Conservation (phyloP, 2,329 filamentous ascomycete genomes). For the Elsinoe ampelina region DNA sequence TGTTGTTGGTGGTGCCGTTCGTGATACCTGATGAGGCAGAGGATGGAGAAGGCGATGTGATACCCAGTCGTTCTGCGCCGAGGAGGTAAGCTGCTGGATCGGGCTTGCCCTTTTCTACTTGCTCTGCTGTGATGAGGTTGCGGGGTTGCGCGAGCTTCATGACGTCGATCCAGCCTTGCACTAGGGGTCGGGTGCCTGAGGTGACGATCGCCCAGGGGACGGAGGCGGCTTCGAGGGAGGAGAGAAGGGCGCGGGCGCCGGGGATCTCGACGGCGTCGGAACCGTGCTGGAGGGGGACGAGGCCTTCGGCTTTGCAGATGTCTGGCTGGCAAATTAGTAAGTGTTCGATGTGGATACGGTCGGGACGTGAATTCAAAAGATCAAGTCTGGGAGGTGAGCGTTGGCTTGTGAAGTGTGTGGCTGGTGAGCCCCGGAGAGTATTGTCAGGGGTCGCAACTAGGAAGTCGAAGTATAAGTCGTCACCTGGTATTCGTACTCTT, state of each 20-base stretch:
- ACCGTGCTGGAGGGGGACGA: constrained; percentile 68
- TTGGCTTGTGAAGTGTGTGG: neutral
- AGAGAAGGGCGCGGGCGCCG: constrained; percentile 53
- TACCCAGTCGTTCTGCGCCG: constrained; percentile 33
- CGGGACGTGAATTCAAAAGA: too few species aligned
- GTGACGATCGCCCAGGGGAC: constrained; percentile 76
- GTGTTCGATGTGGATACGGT: neutral
- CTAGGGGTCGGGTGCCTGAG: constrained; percentile 39
- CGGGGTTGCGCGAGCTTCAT: constrained; percentile 40
- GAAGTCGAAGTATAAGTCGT: too few species aligned
- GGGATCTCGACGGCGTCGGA: constrained; percentile 75
- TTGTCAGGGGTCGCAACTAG: too few species aligned
- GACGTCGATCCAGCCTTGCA: constrained; percentile 42
- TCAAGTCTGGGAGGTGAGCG: neutral
- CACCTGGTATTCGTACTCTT: too few species aligned
- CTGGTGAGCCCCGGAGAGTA: too few species aligned
- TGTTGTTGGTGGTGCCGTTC: neutral
- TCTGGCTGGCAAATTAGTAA: constrained; percentile 42
- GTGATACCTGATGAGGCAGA: neutral
- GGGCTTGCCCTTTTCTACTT: constrained; percentile 41
- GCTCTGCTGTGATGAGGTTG: constrained; percentile 41
- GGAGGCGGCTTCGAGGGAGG: constrained; percentile 50
- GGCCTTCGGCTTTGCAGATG: constrained; percentile 66
- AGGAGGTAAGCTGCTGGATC: constrained; percentile 42
- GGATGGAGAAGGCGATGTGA: constrained; percentile 17